These are phyloP conservation scores for Terana coerulea DNA, from an alignment of 768 basidiomycete genomes.

Conservation along the genomic window DNA sequence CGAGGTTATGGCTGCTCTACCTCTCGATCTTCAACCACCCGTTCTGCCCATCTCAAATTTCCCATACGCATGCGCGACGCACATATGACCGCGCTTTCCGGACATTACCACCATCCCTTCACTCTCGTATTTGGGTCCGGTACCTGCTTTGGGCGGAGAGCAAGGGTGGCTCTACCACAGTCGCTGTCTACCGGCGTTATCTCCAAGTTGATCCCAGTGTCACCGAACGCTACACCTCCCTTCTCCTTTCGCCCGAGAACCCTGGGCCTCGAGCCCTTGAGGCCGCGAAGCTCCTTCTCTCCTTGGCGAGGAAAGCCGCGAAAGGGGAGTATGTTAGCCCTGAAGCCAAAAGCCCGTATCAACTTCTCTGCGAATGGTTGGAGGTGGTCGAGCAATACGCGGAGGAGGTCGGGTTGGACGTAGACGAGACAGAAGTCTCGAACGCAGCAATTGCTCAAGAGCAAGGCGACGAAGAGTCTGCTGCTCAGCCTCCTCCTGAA, in stretches of 20 bases:
- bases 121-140: slow-evolving; percentile 87
- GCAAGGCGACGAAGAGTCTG: slow-evolving; percentile 35
- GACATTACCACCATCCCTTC: slow-evolving; percentile 89
- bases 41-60: slow-evolving; percentile 76
- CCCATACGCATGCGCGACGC: slow-evolving; percentile 86
- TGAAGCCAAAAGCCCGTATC: slow-evolving; percentile 94
- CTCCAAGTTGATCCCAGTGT: slow-evolving; percentile 76
- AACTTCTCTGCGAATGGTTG: slow-evolving; percentile 88
- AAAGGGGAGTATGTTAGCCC: slow-evolving; percentile 81
- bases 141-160: slow-evolving; percentile 91
- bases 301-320: slow-evolving; percentile 78
- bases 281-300: slow-evolving; percentile 87
- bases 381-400: slow-evolving; percentile 87
- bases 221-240: slow-evolving; percentile 72
- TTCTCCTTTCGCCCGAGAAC: slow-evolving; percentile 58
- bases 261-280: slow-evolving; percentile 78
- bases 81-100: slow-evolving; percentile 94
- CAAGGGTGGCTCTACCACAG: slow-evolving; percentile 74
- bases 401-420: slow-evolving; percentile 89
- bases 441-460: slow-evolving; percentile 49
- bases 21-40: slow-evolving; percentile 88
- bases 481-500: slow-evolving; percentile 21
- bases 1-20: slow-evolving; percentile 93
- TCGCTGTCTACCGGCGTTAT: slow-evolving; percentile 85
- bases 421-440: slow-evolving; percentile 64